Conservation (phyloP, 106 monocot species). For the Dioscorea alata region DNA sequence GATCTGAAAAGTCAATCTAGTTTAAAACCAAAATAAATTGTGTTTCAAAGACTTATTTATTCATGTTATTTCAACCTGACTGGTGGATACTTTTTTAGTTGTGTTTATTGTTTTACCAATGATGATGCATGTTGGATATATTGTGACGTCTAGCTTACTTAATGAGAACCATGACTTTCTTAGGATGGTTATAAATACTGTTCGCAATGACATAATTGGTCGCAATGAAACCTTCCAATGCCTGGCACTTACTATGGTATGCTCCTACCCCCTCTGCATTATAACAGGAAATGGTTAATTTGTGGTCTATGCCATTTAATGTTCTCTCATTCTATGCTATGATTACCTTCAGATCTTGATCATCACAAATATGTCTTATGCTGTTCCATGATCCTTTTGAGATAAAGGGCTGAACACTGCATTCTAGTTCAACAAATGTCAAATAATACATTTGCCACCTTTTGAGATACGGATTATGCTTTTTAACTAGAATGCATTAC, state of each 20-base stretch:
- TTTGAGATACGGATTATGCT: no score
- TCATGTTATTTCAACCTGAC: not conserved
- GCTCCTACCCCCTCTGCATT: not conserved
- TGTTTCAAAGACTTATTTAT: no score
- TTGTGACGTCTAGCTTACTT: constrained; percentile 85
- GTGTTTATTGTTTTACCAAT: not conserved
- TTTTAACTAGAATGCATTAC: no score
- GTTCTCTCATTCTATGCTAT: no score
- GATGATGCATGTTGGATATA: constrained; percentile 87
- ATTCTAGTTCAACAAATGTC: no score
- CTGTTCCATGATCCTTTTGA: no score
- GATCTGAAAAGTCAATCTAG: not conserved
- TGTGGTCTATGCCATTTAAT: no score
- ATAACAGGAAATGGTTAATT: no score
- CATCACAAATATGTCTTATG: no score
- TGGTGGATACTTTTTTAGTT: not conserved
- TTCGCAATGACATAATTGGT: constrained; percentile 95
- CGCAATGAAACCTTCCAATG: constrained; percentile 99
- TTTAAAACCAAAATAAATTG: not conserved
- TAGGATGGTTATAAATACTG: constrained; percentile 93
- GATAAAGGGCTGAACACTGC: no score
- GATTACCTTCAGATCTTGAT: no score
- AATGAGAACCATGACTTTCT: constrained; percentile 97
- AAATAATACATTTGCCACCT: no score
- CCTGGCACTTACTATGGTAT: constrained; percentile 95